Evolutionary conservation across 1,284 basidiomycete species (phyloP), one percentile per base, ranked within the genome.

Genomic region (Microstroma glucosiphilum): DNA sequence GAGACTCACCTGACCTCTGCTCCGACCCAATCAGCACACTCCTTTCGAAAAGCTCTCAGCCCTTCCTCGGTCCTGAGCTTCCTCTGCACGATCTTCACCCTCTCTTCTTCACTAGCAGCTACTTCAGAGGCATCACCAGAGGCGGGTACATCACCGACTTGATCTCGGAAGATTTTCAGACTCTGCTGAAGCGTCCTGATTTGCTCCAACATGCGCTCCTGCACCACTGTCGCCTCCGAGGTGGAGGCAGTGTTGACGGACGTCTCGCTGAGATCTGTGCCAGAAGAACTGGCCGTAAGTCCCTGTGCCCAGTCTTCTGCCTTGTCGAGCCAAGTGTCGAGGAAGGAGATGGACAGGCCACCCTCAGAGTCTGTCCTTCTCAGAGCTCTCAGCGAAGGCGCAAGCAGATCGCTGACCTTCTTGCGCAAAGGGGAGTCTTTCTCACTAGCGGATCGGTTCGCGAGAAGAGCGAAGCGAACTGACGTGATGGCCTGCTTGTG

Each of bases 281-380:
- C 4, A 37, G 4, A 4, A 37, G 30, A 37, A 9, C 30, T 37
- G 3, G 30, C 4, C 4, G 9, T 9, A 9, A 37, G 30, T 3
- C 30, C 30, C 21, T 25, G 21, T 7, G 51, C 51, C 51, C 51
- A 54, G 51, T 54, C 51, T 21, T 54, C 51, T 15, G 26, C 26
- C 51, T 25, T 17, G 21, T 54, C 51, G 51, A 54, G 51, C 51
- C 51, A 54, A 4, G 25, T 54, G 13, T 54, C 51, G 15, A 54
- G 51, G 13, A 13, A 21, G 17, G 43, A 17, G 17, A 48, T 48
- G 13, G 17, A 17, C 43, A 48, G 15, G 21, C 43, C 43, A 6
- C 43, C 43, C 43, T 48, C 43, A 4, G 43, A 48, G 17, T 48
- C 43, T 17, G 17, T 48, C 17, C 43, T 17, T 12, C 43, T 48